Evolutionary conservation across 371 early-diverging fungal genomes (phyloP).

Genomic region (Mortierella sp.): DNA sequence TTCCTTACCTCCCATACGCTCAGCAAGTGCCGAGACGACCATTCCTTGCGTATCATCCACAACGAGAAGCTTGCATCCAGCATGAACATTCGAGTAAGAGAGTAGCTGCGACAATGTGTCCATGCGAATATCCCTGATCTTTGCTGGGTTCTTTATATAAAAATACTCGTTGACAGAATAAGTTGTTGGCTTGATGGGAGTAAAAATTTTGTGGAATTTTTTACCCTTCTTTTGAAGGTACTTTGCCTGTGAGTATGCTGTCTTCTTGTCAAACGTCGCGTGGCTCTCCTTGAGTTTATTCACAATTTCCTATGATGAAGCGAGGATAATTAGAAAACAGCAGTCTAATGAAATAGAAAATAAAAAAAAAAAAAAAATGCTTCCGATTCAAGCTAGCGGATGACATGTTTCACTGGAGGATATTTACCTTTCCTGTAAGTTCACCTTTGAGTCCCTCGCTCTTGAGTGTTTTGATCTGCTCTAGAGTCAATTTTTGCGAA

Average conservation of each 20-base stretch:
- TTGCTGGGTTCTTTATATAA: conserved; percentile 82
- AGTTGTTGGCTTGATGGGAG: conserved; percentile 83
- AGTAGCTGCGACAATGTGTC: conserved; percentile 96
- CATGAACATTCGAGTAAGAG: conserved; percentile 83
- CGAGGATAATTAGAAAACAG: background rate
- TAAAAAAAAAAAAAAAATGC: background rate
- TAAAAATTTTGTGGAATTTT: conserved; percentile 93
- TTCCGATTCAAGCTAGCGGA: background rate
- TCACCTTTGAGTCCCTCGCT: conserved; percentile 79
- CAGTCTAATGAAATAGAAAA: conserved; percentile 1
- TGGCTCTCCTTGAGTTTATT: conserved; percentile 86
- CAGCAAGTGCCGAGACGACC: conserved; percentile 81
- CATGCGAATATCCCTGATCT: conserved; percentile 88
- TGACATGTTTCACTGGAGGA: too few relatives aligned
- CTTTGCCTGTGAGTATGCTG: conserved; percentile 96
- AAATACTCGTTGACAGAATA: conserved; percentile 85
- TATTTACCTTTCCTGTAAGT: conserved; percentile 64
- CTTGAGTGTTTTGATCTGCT: conserved; percentile 89
- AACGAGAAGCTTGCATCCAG: conserved; percentile 76
- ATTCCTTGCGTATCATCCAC: conserved; percentile 94
- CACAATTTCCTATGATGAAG: conserved; percentile 73
- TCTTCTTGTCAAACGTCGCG: conserved; percentile 89
- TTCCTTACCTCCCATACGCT: conserved; percentile 80
- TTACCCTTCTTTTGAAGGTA: conserved; percentile 93
- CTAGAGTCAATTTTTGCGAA: conserved; percentile 85